Conservation (phyloP, 73 alveolate genomes). For the Paramecium tetraurelia region DNA sequence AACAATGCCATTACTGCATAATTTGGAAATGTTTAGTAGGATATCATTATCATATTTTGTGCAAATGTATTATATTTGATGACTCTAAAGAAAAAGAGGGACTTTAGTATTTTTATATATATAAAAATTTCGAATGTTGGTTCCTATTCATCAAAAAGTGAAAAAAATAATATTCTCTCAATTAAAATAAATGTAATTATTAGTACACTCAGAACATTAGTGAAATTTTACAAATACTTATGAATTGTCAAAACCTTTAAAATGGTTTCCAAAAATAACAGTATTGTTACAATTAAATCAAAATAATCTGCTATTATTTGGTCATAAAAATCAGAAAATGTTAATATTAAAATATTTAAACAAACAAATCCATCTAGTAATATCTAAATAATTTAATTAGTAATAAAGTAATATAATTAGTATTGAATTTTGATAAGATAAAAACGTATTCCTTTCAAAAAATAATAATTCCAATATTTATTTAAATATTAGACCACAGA, state of each 20-base stretch:
- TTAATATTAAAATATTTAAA: neutral
- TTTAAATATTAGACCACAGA: neutral
- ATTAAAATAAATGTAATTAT: neutral
- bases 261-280: neutral
- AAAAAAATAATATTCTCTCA: neutral
- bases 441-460: neutral
- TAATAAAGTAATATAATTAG: neutral
- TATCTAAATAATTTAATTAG: neutral
- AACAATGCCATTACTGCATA: neutral
- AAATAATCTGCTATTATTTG: neutral
- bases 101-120: neutral
- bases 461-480: neutral
- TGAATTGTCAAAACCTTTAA: neutral
- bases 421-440: neutral
- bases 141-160: neutral
- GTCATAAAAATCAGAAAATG: neutral
- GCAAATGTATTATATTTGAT: constrained; percentile 43
- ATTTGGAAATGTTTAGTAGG: constrained; percentile 12
- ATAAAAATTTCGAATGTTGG: neutral
- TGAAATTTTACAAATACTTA: neutral
- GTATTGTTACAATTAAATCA: neutral
- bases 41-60: neutral
- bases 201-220: neutral
- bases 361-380: neutral
- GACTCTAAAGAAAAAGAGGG: constrained; percentile 12